Evolutionary conservation across 345 rosid genomes (phyloP), one percentile per base, ranked within the genome.

Genomic region (Citropsis articulata): DNA sequence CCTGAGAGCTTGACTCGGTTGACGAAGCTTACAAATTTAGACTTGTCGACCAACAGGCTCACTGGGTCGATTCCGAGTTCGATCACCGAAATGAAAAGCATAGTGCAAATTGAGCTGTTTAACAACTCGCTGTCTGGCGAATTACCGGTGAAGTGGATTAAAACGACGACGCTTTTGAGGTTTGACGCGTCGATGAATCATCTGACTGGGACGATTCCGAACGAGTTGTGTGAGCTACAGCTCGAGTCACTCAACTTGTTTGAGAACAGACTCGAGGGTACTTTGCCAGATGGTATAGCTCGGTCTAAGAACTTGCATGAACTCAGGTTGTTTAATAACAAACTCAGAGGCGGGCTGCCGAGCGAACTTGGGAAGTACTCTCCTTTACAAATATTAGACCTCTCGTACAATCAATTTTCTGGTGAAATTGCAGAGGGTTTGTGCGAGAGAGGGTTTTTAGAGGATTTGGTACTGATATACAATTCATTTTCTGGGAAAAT

Each of bases 401-500:
- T 96, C 4, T 92, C 99, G 9, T 86, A 85, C 73, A 92, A 92
- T 70, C 79, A 67, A 13, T 91, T 94, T 77, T 81, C 91, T 48
- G 97, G 95, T 5, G 84, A 84, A 77, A 84, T 96, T 27, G 95
- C 98, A 7, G 70, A 72, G 75, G 89, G 73, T 75, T 56, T 96
- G 59, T 96, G 98, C 79, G 84, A 86, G 3, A 73, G 81, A 16
- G 90, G 94, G 68, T 36, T 62, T 7, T 45, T 96, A 18, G 86
- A 88, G 79, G 88, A 85, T 66, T 84, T 94, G 9, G n/a, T 92
- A 25, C 72, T 96, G 81, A 89, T 96, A 12, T 68, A 73, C 82
- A 94, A 92, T 79, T 84, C 88, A 18, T 94, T 96, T 72, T 87
- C 93, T 0, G 97, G 97, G n/a, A 27, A 79, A 66, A 89, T 96